Evolutionary conservation across 371 early-diverging fungal species (phyloP).

Genomic region (Mucor plumbeus): DNA sequence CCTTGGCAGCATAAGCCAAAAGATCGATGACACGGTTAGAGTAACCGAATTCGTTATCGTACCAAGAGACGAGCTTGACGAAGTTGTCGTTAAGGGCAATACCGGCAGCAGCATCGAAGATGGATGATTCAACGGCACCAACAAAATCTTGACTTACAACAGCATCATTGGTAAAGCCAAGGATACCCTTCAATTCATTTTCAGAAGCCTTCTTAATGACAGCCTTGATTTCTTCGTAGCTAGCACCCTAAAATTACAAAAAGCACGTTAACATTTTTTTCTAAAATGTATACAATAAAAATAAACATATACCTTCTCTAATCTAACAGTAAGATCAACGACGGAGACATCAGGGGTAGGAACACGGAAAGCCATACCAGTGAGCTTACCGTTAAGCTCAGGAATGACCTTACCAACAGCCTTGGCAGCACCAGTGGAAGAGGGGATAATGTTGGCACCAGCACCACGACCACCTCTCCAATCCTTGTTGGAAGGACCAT

Average conservation of each 20-base stretch:
- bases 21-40: conserved; percentile 92
- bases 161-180: no score
- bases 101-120: conserved; percentile 98
- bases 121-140: no score
- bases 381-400: conserved; percentile 94
- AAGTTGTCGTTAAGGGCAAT: conserved; percentile 96
- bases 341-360: conserved; percentile 99
- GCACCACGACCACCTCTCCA: conserved; percentile 95
- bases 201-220: conserved; percentile 88
- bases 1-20: conserved; percentile 74
- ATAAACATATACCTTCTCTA: conserved; percentile 63
- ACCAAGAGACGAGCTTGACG: conserved; percentile 97
- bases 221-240: conserved; percentile 90
- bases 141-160: no score
- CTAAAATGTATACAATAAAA: neutral
- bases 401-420: conserved; percentile 99
- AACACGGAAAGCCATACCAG: conserved; percentile 99
- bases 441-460: conserved; percentile 98
- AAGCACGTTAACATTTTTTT: neutral
- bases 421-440: conserved; percentile 99
- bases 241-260: conserved; percentile 65
- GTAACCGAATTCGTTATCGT: conserved; percentile 95
- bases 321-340: conserved; percentile 96
- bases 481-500: conserved; percentile 98
- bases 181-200: conserved; percentile 68